Percentiles rank a stretch among this genome's conserved stretches.
Evolutionary conservation across 345 rosid genomes (phyloP).

Genomic region (Toxicodendron radicans): DNA sequence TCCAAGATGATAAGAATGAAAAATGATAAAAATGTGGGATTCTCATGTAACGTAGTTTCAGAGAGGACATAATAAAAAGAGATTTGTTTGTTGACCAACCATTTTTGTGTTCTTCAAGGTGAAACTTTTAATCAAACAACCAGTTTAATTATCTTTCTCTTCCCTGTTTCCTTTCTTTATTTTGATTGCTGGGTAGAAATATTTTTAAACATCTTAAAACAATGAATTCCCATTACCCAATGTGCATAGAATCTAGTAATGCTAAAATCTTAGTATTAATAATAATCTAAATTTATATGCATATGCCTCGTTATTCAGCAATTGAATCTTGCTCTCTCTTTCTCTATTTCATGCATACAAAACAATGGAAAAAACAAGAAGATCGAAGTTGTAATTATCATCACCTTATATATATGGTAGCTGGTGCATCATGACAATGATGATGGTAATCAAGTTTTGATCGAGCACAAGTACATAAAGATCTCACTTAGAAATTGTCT

Average conservation of each 20-base stretch:
- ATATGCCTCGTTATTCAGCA: not conserved
- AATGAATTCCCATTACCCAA: not conserved
- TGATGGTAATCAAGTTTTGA: not conserved
- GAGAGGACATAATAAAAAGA: not conserved
- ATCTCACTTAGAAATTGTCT: conserved; percentile 64
- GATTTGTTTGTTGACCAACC: not conserved
- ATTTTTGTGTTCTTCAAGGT: not conserved
- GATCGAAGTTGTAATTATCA: not conserved
- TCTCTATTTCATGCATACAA: not conserved
- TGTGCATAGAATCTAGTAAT: not conserved
- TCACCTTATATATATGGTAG: not conserved
- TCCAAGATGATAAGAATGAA: not conserved
- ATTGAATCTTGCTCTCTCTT: not conserved
- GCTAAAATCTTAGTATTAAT: no score
- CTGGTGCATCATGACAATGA: conserved; percentile 1
- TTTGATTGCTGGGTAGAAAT: not conserved
- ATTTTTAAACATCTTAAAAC: not conserved
- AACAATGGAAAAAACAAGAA: not conserved
- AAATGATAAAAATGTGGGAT: not conserved
- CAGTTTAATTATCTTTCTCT: not conserved
- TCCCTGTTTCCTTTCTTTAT: not conserved
- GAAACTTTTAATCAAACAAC: not conserved
- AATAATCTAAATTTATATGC: not conserved
- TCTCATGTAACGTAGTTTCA: not conserved
- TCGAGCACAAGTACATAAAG: conserved; percentile 59